Base-by-base conservation (phyloP, 441 rosid species). In the Capsella rubella region DNA sequence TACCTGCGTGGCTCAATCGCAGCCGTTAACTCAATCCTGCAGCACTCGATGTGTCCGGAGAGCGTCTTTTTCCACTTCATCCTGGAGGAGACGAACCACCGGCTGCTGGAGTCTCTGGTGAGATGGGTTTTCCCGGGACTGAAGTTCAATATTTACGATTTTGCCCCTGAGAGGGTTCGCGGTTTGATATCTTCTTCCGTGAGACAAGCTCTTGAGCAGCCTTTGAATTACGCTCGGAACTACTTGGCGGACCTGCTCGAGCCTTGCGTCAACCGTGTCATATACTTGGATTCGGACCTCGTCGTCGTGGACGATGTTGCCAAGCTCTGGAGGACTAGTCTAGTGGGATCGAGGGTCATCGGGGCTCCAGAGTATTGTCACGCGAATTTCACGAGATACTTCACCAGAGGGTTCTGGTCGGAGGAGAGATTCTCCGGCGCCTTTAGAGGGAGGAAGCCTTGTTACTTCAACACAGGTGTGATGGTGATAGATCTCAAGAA, bases 351-450 rank as follows among this genome's bases (percentile, higher is more conserved):
- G 27, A 80, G 82, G 71, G 82, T 90, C 6, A 87, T 91, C 80
- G 97, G 97, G 32, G 97, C 97, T 16, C 97, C 97, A 12, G 97
- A 91, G 67, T 91, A 91, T 74, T 91, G 97, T 62, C 96, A 84
- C 71, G 93, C 97, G 7, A 91, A 91, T 84, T 87, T 91, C 82
- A 82, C 88, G 3, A 91, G 87, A 32, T 91, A 91, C 83, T 91
- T 91, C 85, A 91, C 92, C 31, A 74, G 76, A 54, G 59, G 70
- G 1, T 91, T 91, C 83, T 91, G 97, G 97, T 84, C 85, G 0
- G 81, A 85, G 31, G 67, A 56, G 76, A 80, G 84, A 60, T 84
- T 83, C 32, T 74, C 91, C 34, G 82, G 76, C 8, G 74, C 90
- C 9, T 91, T 91, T 60, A 27, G 21, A 12, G 86, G 92, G 8